These are phyloP conservation scores for Prunus yedoensis DNA, from an alignment of 331 rosid genomes.

Conservation along the genomic window DNA sequence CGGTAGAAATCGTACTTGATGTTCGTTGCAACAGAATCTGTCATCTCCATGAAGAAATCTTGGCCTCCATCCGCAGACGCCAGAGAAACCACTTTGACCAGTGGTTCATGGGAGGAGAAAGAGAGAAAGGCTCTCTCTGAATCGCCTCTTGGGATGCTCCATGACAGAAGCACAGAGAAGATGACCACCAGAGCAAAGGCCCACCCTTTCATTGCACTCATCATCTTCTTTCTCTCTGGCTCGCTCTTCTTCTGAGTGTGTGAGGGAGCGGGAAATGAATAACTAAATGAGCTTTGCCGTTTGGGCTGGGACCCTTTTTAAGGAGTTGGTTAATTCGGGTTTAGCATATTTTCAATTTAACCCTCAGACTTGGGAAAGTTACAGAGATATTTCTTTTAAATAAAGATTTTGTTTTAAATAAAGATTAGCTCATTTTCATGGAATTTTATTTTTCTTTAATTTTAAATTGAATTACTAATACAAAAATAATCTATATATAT, in stretches of 20 bases:
- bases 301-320: no score
- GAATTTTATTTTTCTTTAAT: no score
- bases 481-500: no score
- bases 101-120: constrained; percentile 15
- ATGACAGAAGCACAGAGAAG: constrained; percentile 52
- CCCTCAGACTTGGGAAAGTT: no score
- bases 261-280: constrained; percentile 8
- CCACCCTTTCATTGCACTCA: constrained; percentile 8
- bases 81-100: constrained; percentile 1
- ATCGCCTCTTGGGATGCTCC: constrained; percentile 36
- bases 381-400: no score
- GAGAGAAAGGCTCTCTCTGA: constrained; percentile 14
- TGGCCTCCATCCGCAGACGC: constrained; percentile 32
- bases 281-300: neutral
- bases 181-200: constrained; percentile 29
- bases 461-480: no score
- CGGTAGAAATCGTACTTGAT: constrained; percentile 60
- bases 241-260: neutral
- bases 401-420: no score
- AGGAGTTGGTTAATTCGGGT: no score
- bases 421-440: no score
- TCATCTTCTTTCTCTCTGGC: neutral
- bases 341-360: no score
- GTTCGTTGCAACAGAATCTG: constrained; percentile 19
- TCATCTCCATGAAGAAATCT: neutral